phyloP scores from a whole-genome alignment of 345 rosid species.

The Punica granatum region DNA sequence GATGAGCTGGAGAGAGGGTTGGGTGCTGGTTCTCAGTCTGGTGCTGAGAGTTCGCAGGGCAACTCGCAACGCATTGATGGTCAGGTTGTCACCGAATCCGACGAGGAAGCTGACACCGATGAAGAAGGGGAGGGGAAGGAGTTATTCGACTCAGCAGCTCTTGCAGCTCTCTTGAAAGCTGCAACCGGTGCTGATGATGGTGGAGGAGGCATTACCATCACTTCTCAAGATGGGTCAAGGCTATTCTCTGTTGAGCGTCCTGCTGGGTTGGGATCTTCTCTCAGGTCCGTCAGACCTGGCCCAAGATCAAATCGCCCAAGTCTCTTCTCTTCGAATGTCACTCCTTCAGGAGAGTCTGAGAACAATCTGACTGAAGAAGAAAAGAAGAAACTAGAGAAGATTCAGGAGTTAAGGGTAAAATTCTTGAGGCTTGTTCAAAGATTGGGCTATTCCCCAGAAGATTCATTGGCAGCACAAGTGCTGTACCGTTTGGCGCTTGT shows the following conservation, averaged over 20 bases:
- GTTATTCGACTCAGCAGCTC: slow-evolving; percentile 80
- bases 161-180: slow-evolving; percentile 90
- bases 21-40: slow-evolving; percentile 46
- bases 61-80: slow-evolving; percentile 60
- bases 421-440: slow-evolving; percentile 82
- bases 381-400: slow-evolving; percentile 65
- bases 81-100: slow-evolving; percentile 78
- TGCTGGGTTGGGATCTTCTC: slow-evolving; percentile 86
- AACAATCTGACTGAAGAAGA: slow-evolving; percentile 72
- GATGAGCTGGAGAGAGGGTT: slow-evolving; percentile 64
- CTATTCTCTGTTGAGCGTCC: slow-evolving; percentile 90
- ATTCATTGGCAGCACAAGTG: slow-evolving; percentile 72
- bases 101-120: slow-evolving; percentile 84
- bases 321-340: slow-evolving; percentile 42
- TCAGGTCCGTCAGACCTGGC: slow-evolving; percentile 58
- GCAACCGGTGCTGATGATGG: slow-evolving; percentile 66
- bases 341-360: slow-evolving; percentile 40
- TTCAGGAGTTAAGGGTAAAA: slow-evolving; percentile 67
- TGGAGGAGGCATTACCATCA: slow-evolving; percentile 49
- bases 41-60: slow-evolving; percentile 44
- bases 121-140: slow-evolving; percentile 77
- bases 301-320: slow-evolving; percentile 47
- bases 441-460: slow-evolving; percentile 72
- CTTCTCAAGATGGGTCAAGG: slow-evolving; percentile 82
- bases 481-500: slow-evolving; percentile 64